Percentiles rank a stretch among this genome's conserved stretches.
Conservation (phyloP, 2,329 filamentous ascomycete genomes). For the Coccinonectria pachysandricola region DNA sequence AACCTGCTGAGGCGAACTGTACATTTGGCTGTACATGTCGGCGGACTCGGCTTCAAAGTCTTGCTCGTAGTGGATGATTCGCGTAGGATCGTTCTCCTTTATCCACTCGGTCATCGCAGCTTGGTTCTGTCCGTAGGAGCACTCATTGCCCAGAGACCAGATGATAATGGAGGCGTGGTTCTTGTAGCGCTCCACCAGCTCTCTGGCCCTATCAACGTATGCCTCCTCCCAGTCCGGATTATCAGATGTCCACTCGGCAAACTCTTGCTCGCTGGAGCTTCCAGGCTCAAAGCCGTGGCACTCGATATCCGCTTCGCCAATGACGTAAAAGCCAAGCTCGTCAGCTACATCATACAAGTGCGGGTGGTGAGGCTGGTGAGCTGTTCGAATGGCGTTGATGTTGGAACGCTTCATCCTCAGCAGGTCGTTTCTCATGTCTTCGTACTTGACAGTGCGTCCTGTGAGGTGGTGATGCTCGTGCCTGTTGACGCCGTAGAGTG, state of each 20-base stretch:
- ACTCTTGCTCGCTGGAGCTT: not conserved
- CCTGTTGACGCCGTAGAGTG: conserved; percentile 50
- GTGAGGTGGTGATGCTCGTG: conserved; percentile 59
- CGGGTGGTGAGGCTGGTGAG: conserved; percentile 57
- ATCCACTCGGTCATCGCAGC: conserved; percentile 57
- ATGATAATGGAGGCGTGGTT: conserved; percentile 57
- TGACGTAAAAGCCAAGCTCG: conserved; percentile 55
- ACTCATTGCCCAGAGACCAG: conserved; percentile 64
- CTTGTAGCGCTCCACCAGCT: conserved; percentile 50
- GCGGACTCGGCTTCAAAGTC: conserved; percentile 46
- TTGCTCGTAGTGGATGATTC: conserved; percentile 57
- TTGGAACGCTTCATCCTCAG: conserved; percentile 61
- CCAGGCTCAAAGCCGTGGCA: conserved; percentile 38
- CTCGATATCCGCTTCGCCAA: conserved; percentile 40
- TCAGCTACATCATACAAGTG: conserved; percentile 50
- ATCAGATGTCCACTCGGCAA: conserved; percentile 36
- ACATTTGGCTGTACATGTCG: conserved; percentile 59
- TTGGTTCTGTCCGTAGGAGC: conserved; percentile 60
- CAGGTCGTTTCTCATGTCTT: conserved; percentile 52
- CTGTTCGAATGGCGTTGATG: conserved; percentile 59
- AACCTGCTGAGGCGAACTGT: conserved; percentile 36
- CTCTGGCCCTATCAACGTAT: conserved; percentile 56
- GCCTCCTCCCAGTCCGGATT: conserved; percentile 52
- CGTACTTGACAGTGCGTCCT: conserved; percentile 52
- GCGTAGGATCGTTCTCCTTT: conserved; percentile 40